Percentiles rank a stretch among this genome's conserved stretches.
Conservation (phyloP, 352 stramenopile species). For the Globisporangium orthogonon region DNA sequence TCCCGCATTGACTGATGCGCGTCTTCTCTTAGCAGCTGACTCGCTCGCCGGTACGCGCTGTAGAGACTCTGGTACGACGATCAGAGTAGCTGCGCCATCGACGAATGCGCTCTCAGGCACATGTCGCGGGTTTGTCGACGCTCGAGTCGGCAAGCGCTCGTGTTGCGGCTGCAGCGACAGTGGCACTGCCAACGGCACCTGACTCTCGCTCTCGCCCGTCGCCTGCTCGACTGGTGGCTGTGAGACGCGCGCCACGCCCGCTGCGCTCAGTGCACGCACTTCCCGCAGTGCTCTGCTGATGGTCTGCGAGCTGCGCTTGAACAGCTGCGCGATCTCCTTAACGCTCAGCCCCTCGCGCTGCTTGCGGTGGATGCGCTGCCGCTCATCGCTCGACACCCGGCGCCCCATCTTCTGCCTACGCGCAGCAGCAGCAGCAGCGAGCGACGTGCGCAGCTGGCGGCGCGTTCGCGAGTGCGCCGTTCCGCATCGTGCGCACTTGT, state of each 20-base stretch:
- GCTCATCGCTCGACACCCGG: slow-evolving; percentile 36
- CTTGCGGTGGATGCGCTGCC: slow-evolving; percentile 30
- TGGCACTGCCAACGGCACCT: not conserved
- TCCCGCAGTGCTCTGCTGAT: slow-evolving; percentile 30
- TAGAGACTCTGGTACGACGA: not conserved
- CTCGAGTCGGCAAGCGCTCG: not conserved
- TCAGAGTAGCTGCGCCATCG: not conserved
- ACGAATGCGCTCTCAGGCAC: not conserved
- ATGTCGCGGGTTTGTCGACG: not conserved
- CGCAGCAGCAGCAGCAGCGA: too few species aligned
- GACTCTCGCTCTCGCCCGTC: not conserved
- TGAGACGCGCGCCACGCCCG: not conserved
- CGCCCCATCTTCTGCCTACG: slow-evolving; percentile 3
- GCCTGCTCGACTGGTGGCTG: not conserved
- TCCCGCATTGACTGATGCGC: not conserved
- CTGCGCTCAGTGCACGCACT: not conserved
- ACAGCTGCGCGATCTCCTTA: slow-evolving; percentile 25
- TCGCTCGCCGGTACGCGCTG: not conserved
- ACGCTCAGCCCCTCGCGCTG: slow-evolving; percentile 28
- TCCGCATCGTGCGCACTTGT: not conserved
- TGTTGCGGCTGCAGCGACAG: not conserved
- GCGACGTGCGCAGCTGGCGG: not conserved
- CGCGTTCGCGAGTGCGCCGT: not conserved
- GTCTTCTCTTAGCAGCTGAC: not conserved
- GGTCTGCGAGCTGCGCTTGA: slow-evolving; percentile 29